phyloP scores from a whole-genome alignment of 768 basidiomycete species.

The Cystobasidiopsis lactophilus region DNA sequence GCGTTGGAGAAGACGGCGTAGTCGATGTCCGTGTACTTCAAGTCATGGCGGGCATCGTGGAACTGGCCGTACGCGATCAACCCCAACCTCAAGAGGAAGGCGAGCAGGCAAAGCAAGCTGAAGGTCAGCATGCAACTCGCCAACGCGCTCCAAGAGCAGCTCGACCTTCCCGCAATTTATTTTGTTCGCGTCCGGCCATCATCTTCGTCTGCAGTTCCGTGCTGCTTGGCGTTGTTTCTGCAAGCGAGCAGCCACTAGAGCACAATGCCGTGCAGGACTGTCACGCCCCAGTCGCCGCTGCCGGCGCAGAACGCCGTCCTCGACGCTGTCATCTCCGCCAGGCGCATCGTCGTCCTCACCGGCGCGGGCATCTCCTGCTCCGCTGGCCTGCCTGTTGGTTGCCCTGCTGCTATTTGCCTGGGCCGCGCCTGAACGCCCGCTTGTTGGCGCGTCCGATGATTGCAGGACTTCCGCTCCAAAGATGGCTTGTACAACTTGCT shows the following conservation, averaged over 20 bases:
- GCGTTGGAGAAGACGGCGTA: conserved; percentile 92
- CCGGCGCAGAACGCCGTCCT: conserved; percentile 35
- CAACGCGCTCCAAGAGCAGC: too few relatives aligned
- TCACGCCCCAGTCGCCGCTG: background rate
- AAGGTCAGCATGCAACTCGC: too few relatives aligned
- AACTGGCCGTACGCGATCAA: conserved; percentile 73
- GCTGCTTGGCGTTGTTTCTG: too few relatives aligned
- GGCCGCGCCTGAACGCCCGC: background rate
- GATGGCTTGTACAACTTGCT: conserved; percentile 80
- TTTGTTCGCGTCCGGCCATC: too few relatives aligned
- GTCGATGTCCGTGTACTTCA: conserved; percentile 97
- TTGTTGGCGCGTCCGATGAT: too few relatives aligned
- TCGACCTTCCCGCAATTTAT: too few relatives aligned
- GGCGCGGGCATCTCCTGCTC: conserved; percentile 94
- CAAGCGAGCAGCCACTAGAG: too few relatives aligned
- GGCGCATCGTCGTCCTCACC: conserved; percentile 69
- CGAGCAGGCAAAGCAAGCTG: too few relatives aligned
- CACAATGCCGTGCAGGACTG: too few relatives aligned
- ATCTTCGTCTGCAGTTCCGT: too few relatives aligned
- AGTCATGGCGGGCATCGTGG: conserved; percentile 57
- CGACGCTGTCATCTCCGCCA: conserved; percentile 55
- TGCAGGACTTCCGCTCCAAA: conserved; percentile 83
- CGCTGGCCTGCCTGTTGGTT: conserved; percentile 76
- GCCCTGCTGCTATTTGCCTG: too few relatives aligned
- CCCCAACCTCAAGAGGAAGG: conserved; percentile 34